Conservation (phyloP, 305 asterid genomes). For the Plantago coronopus region DNA sequence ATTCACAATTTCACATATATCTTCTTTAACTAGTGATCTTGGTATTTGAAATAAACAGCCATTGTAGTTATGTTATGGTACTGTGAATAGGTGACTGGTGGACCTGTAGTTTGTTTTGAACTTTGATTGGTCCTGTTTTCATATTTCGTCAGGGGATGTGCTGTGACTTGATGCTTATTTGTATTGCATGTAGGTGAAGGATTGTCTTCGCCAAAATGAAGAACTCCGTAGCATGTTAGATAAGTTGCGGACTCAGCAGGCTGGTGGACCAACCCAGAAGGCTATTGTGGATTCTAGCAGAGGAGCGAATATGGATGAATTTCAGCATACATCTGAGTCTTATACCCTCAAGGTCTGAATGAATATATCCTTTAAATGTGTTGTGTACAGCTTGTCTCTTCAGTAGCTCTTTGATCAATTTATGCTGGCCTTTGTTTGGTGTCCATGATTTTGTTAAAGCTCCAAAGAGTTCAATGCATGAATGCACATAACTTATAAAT, state of each 20-base stretch:
- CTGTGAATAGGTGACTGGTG: no score
- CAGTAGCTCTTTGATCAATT: no score
- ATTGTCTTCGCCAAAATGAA: slow-evolving; percentile 73
- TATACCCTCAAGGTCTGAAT: slow-evolving; percentile 58
- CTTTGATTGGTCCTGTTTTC: neutral
- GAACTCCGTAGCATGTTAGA: slow-evolving; percentile 78
- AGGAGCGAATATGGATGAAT: slow-evolving; percentile 33
- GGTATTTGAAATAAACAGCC: slow-evolving; percentile 1
- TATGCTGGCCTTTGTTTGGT: no score
- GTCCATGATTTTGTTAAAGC: neutral
- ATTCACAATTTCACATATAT: neutral
- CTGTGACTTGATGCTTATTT: neutral
- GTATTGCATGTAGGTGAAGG: slow-evolving; percentile 61
- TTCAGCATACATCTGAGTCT: slow-evolving; percentile 40
- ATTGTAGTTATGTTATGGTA: neutral
- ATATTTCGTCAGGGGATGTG: slow-evolving; percentile 11
- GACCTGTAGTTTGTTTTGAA: slow-evolving; percentile 1
- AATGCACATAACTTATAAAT: neutral
- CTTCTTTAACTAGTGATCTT: slow-evolving; percentile 16
- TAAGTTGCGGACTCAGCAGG: slow-evolving; percentile 61
- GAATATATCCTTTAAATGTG: slow-evolving; percentile 9
- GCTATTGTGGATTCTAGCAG: slow-evolving; percentile 31
- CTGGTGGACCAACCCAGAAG: slow-evolving; percentile 36
- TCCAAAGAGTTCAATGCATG: neutral
- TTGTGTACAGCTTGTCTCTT: neutral